Evolutionary conservation across 2,329 filamentous ascomycete genomes (phyloP).

Genomic region (Colletotrichum paranaense): DNA sequence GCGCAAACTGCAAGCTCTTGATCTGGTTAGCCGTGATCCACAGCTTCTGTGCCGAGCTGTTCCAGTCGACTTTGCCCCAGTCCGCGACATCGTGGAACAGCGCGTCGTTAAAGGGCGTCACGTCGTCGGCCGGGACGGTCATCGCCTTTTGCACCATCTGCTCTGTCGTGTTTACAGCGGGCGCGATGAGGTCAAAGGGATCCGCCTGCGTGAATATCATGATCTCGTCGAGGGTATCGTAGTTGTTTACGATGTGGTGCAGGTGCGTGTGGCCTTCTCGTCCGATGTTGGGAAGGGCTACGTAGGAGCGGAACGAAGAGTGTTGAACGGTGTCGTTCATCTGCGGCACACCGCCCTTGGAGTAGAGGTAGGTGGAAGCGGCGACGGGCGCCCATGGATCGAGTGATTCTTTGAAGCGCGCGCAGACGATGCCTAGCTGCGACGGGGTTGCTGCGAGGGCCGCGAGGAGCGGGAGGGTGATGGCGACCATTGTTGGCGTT

Average conservation of each 20-base stretch:
- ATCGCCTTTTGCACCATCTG: slow-evolving; percentile 29
- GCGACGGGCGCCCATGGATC: slow-evolving; percentile 28
- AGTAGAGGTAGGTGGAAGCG: slow-evolving; percentile 30
- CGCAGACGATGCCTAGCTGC: slow-evolving; percentile 29
- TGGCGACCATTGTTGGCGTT: neutral
- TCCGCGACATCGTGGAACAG: slow-evolving; percentile 33
- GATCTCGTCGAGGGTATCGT: slow-evolving; percentile 32
- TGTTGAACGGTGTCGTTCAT: slow-evolving; percentile 29
- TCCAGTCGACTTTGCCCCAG: slow-evolving; percentile 33
- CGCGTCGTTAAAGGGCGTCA: slow-evolving; percentile 34
- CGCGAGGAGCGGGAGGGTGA: neutral
- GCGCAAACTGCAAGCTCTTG: slow-evolving; percentile 14
- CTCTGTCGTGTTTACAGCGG: slow-evolving; percentile 15
- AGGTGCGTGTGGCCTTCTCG: slow-evolving; percentile 33
- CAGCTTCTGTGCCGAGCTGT: slow-evolving; percentile 21
- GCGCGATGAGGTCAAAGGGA: slow-evolving; percentile 28
- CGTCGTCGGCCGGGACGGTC: slow-evolving; percentile 8
- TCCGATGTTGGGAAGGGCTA: slow-evolving; percentile 26
- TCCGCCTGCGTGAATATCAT: slow-evolving; percentile 35
- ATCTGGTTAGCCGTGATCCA: slow-evolving; percentile 36
- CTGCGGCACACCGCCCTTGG: slow-evolving; percentile 30
- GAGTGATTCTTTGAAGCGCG: slow-evolving; percentile 33
- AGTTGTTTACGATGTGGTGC: slow-evolving; percentile 25
- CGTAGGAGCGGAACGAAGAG: slow-evolving; percentile 31
- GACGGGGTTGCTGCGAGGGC: neutral